These are phyloP conservation scores for Hymenoscyphus fraxineus DNA, from an alignment of 2,329 filamentous ascomycete species.

Conservation along the genomic window DNA sequence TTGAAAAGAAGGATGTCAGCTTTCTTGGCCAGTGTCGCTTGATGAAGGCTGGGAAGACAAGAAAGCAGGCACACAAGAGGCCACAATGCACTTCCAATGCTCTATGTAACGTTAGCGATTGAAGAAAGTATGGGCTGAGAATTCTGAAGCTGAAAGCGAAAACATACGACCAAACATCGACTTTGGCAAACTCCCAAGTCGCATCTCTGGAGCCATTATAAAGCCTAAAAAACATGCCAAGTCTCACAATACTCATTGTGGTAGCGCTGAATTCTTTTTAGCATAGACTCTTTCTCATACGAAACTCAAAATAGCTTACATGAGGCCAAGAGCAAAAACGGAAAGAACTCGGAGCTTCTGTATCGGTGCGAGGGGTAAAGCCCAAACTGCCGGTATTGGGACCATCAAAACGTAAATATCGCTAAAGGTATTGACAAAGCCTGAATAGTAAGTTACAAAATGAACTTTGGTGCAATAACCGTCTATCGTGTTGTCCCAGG, in stretches of 20 bases:
- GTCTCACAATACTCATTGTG: constrained; percentile 3
- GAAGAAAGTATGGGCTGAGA: background rate
- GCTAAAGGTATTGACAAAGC: background rate
- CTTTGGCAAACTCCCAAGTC: background rate
- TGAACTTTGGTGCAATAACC: background rate
- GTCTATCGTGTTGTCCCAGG: background rate
- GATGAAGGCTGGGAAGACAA: constrained; percentile 8
- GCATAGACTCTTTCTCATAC: background rate
- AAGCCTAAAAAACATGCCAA: background rate
- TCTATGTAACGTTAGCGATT: background rate
- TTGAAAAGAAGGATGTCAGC: background rate
- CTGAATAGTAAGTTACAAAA: background rate
- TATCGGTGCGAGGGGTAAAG: background rate
- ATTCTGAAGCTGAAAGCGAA: background rate
- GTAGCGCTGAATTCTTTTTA: background rate
- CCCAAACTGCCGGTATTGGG: background rate
- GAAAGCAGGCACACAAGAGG: constrained; percentile 8
- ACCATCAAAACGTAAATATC: constrained; percentile 6
- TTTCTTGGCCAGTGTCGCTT: constrained; percentile 5
- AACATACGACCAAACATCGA: constrained; percentile 9
- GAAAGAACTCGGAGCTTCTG: background rate
- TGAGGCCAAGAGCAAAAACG: constrained; percentile 1
- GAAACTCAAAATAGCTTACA: background rate
- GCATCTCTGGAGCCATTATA: background rate
- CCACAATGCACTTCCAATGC: constrained; percentile 6